A percentile compares a stretch with the other conserved stretches of the same genome.
Conservation (phyloP, 2,329 filamentous ascomycete genomes). For the Sporothrix schenckii region DNA sequence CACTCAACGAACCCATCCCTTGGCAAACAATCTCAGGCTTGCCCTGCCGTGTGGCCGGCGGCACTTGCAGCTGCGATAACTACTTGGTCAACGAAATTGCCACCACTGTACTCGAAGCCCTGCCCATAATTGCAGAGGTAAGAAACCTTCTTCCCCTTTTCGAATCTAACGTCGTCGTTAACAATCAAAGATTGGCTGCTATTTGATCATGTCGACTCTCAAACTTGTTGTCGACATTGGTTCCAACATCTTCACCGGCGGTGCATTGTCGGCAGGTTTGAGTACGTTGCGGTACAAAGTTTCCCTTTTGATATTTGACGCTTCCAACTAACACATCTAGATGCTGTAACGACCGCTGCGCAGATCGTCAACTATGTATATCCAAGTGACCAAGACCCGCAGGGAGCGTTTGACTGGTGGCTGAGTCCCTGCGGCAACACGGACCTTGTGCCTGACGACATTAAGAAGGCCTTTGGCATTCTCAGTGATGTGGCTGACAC, state of each 20-base stretch:
- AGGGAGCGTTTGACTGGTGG: slow-evolving; percentile 36
- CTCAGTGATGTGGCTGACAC: slow-evolving; percentile 32
- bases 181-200: slow-evolving; percentile 28
- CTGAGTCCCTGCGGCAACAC: slow-evolving; percentile 35
- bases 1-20: slow-evolving; percentile 30
- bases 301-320: background rate
- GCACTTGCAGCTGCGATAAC: slow-evolving; percentile 33
- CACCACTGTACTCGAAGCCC: slow-evolving; percentile 30
- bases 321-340: background rate
- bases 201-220: slow-evolving; percentile 35
- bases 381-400: slow-evolving; percentile 32
- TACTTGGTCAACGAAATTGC: slow-evolving; percentile 32
- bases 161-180: background rate
- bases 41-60: slow-evolving; percentile 19
- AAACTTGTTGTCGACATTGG: slow-evolving; percentile 33
- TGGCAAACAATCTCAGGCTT: slow-evolving; percentile 23
- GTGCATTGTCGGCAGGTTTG: slow-evolving; percentile 27
- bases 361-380: slow-evolving; percentile 34
- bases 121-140: slow-evolving; percentile 35
- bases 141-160: background rate
- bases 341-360: slow-evolving; percentile 20
- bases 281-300: background rate
- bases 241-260: slow-evolving; percentile 25
- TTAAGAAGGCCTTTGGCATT: slow-evolving; percentile 36
- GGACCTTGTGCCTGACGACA: slow-evolving; percentile 36